Base-by-base conservation (phyloP, 352 stramenopile genomes). In the Lagenidium sp. region DNA sequence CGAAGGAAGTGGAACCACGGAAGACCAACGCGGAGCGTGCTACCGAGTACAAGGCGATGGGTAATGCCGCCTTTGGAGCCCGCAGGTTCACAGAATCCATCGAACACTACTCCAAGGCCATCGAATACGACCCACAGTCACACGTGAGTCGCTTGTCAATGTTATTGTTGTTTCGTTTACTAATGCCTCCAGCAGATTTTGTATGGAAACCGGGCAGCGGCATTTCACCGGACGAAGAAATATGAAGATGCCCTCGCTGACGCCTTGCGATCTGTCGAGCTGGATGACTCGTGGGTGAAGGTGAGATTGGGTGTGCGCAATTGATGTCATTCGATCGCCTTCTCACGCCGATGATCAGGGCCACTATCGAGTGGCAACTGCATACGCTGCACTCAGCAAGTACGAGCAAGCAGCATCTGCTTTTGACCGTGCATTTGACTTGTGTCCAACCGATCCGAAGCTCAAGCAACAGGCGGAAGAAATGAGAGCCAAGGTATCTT, bases 71-170 rank as follows among this genome's bases (percentile, higher is more conserved):
- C 7, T 94, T 94, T 51, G 63, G 77, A 15, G 68, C 63, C 21
- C 57, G 66, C 3, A 65, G 85, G 10, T 97, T 97, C 51, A 51
- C 72, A 22, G 68, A 68, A 12, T 85, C 90, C 4, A 66, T 84
- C 25, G 60, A 76, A 25, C 75, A 76, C n/a, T 97, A 97, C 56
- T 87, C 80, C 12, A 69, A 95, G 24, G 87, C 89, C 6, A 95
- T 97, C 30, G 60, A 64, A 16, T 29, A 88, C 36, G 63, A 91
- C 5, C 62, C 78, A 6, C 64, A 50, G 7, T 87, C 78, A 16
- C 76, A 91, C 51, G 81, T 94, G 58, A 29, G 68, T 53, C 24
- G 19, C n/a, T n/a, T n/a, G n/a, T n/a, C n/a, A n/a, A n/a, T n/a
- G n/a, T n/a, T n/a, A n/a, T n/a, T n/a, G n/a, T n/a, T n/a, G n/a